Conservation (phyloP, 2,329 filamentous ascomycete species). For the Gremmenia infestans region DNA sequence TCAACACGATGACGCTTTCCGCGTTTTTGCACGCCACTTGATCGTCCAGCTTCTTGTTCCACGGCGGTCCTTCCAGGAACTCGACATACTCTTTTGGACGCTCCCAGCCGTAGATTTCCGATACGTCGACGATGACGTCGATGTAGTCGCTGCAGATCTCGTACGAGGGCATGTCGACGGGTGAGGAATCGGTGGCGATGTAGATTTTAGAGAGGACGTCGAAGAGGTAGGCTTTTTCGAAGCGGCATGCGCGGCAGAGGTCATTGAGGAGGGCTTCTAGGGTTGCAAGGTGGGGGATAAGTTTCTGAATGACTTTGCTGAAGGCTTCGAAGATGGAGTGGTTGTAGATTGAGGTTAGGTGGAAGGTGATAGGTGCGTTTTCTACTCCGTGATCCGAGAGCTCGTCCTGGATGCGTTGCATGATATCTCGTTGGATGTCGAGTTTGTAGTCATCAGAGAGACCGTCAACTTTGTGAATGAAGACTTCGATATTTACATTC, state of each 20-base stretch:
- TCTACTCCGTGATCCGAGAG: slow-evolving; percentile 89
- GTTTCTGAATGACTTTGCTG: slow-evolving; percentile 95
- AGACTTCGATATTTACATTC: slow-evolving; percentile 94
- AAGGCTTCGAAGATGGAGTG: slow-evolving; percentile 98
- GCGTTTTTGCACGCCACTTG: slow-evolving; percentile 62
- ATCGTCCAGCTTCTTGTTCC: slow-evolving; percentile 58
- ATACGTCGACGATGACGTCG: slow-evolving; percentile 95
- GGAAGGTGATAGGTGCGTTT: slow-evolving; percentile 89
- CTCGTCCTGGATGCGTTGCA: slow-evolving; percentile 93
- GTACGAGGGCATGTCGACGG: slow-evolving; percentile 91
- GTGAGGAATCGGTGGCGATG: slow-evolving; percentile 90
- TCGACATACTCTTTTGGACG: slow-evolving; percentile 51
- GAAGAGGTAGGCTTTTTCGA: slow-evolving; percentile 97
- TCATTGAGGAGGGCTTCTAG: slow-evolving; percentile 93
- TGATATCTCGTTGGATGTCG: slow-evolving; percentile 94
- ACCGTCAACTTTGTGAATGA: slow-evolving; percentile 99
- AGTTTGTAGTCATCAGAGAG: slow-evolving; percentile 93
- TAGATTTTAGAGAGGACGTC: slow-evolving; percentile 98
- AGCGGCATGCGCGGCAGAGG: slow-evolving; percentile 85
- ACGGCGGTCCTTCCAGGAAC: slow-evolving; percentile 53
- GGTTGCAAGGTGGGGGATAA: slow-evolving; percentile 88
- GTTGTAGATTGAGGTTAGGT: slow-evolving; percentile 97
- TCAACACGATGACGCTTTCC: slow-evolving; percentile 64
- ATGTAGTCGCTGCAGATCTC: slow-evolving; percentile 99
- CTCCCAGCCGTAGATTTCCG: slow-evolving; percentile 85